phyloP scores from a whole-genome alignment of 2,329 filamentous ascomycete genomes.

The Triangularia setosa region DNA sequence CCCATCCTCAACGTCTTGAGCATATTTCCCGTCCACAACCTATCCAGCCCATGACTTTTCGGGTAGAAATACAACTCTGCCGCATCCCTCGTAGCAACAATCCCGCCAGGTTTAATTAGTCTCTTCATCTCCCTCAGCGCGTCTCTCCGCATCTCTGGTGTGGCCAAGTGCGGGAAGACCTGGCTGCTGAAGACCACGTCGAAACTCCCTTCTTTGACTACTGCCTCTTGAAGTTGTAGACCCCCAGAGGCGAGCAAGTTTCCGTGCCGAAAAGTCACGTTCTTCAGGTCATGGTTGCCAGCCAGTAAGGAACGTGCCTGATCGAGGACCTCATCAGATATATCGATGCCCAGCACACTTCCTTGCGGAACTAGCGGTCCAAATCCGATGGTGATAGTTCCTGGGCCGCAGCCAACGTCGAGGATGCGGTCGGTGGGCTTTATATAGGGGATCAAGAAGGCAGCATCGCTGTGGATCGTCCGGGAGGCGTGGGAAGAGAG shows the following conservation, averaged over 20 bases:
- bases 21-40: constrained; percentile 29
- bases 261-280: constrained; percentile 29
- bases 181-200: constrained; percentile 43
- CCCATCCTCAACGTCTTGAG: constrained; percentile 23
- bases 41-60: constrained; percentile 27
- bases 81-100: constrained; percentile 35
- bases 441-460: constrained; percentile 41
- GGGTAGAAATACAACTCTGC: constrained; percentile 33
- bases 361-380: constrained; percentile 38
- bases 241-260: constrained; percentile 32
- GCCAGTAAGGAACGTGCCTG: constrained; percentile 26
- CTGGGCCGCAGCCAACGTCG: constrained; percentile 47
- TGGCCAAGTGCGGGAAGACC: constrained; percentile 39
- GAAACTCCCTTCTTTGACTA: constrained; percentile 33
- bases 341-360: constrained; percentile 38
- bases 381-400: constrained; percentile 45
- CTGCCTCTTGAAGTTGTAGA: constrained; percentile 32
- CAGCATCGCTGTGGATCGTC: constrained; percentile 41
- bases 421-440: constrained; percentile 37
- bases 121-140: constrained; percentile 41
- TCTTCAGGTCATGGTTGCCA: constrained; percentile 18
- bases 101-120: constrained; percentile 40
- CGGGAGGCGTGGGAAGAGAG: constrained; percentile 38
- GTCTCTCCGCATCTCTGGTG: constrained; percentile 26
- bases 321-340: constrained; percentile 31